A percentile compares a stretch with the other conserved stretches of the same genome.
Evolutionary conservation across 805 yeast genomes (phyloP).

Genomic region (Metschnikowia shivogae): DNA sequence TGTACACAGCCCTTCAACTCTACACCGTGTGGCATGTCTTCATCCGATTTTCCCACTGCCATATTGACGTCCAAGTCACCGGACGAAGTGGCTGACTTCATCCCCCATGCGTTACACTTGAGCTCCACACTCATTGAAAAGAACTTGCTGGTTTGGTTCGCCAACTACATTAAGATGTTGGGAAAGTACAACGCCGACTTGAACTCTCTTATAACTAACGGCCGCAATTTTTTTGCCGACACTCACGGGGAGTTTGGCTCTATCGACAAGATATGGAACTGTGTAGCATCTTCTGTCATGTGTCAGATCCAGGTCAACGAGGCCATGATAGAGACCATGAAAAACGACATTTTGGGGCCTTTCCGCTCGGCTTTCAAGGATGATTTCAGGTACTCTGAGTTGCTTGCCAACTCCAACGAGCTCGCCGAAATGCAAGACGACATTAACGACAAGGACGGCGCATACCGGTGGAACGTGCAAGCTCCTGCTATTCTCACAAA

Average conservation of each 20-base stretch:
- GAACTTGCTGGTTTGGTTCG: constrained; percentile 33
- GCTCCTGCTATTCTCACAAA: constrained; percentile 75
- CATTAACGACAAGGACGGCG: constrained; percentile 32
- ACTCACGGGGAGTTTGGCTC: constrained; percentile 32
- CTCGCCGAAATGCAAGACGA: constrained; percentile 34
- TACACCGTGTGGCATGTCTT: constrained; percentile 9
- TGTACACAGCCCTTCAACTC: not conserved
- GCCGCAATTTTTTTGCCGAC: constrained; percentile 19
- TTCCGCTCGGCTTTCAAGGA: constrained; percentile 50
- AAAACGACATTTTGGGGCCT: constrained; percentile 52
- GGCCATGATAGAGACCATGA: constrained; percentile 42
- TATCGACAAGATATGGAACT: constrained; percentile 43
- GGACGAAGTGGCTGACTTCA: constrained; percentile 36
- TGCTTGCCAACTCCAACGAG: constrained; percentile 46
- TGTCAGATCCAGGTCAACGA: constrained; percentile 46
- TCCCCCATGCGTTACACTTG: constrained; percentile 32
- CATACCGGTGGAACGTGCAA: constrained; percentile 66
- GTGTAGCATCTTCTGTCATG: constrained; percentile 49
- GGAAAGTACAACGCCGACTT: constrained; percentile 20
- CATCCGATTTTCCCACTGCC: constrained; percentile 27
- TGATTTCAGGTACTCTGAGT: constrained; percentile 53
- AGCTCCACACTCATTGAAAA: constrained; percentile 28
- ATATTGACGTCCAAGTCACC: constrained; percentile 42
- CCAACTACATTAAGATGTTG: constrained; percentile 20
- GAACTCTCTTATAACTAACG: constrained; percentile 20